Conservation (phyloP, 345 rosid species). For the Citrus glauca region DNA sequence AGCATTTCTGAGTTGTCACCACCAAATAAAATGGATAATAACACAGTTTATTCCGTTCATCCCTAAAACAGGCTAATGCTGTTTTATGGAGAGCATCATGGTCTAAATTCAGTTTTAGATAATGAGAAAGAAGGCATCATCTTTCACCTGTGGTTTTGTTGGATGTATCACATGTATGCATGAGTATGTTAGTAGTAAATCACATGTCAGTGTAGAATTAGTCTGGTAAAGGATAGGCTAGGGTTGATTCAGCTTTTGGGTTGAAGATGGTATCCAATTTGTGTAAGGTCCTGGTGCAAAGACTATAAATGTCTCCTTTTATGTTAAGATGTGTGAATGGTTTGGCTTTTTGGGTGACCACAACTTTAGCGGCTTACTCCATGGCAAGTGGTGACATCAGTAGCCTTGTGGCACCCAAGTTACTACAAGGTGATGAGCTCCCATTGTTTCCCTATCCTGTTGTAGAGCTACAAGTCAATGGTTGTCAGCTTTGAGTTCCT, state of each 20-base stretch:
- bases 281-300: not conserved
- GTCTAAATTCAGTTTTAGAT: not conserved
- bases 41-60: not conserved
- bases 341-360: not conserved
- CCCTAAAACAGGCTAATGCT: not conserved
- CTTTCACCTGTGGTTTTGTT: not conserved
- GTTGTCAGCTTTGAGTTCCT: not conserved
- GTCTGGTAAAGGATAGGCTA: not conserved
- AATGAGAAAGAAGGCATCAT: not conserved
- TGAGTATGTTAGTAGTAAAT: not conserved
- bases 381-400: not conserved
- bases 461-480: not conserved
- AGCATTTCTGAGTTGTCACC: not conserved
- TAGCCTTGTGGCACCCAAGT: not conserved
- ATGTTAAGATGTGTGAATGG: not conserved
- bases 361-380: not conserved
- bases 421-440: not conserved
- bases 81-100: not conserved
- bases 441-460: not conserved
- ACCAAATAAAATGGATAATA: not conserved
- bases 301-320: not conserved
- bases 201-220: not conserved
- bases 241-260: not conserved
- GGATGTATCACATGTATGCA: not conserved
- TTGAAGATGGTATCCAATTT: too few relatives aligned